phyloP scores from a whole-genome alignment of 352 stramenopile genomes.

The Phytophthora crassamura region DNA sequence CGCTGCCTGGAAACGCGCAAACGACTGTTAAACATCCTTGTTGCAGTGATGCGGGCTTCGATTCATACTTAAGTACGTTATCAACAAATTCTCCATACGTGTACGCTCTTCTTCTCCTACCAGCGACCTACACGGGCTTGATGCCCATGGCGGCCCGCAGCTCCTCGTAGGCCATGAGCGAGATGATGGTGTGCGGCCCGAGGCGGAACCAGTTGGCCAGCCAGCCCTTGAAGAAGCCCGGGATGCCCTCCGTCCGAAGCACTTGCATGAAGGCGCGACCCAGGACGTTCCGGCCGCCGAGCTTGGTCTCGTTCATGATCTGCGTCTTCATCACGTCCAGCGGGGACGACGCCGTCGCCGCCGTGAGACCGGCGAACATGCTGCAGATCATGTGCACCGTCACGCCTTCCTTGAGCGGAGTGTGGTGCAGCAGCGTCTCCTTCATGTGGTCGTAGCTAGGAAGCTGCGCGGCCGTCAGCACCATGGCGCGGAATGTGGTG shows the following conservation, averaged over 20 bases:
- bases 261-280: conserved; percentile 63
- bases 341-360: conserved; percentile 71
- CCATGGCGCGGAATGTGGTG: conserved; percentile 74
- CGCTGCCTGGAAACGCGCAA: conserved; percentile 5
- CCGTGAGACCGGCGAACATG: conserved; percentile 78
- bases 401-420: conserved; percentile 61
- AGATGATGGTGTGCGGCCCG: conserved; percentile 80
- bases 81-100: too few species aligned
- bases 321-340: conserved; percentile 88
- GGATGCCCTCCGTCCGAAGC: conserved; percentile 59
- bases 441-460: conserved; percentile 88
- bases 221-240: conserved; percentile 84
- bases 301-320: conserved; percentile 78
- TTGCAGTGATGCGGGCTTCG: too few species aligned
- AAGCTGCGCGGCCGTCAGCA: conserved; percentile 78
- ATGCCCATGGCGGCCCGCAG: conserved; percentile 58
- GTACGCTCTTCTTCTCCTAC: too few species aligned
- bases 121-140: conserved; percentile 51
- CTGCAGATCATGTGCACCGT: conserved; percentile 70
- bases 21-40: neutral
- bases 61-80: neutral
- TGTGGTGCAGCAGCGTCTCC: conserved; percentile 57
- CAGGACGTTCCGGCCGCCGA: conserved; percentile 48
- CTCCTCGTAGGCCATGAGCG: conserved; percentile 79
- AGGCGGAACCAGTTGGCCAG: conserved; percentile 79